phyloP scores from a whole-genome alignment of 441 rosid species.

The Melastoma candidum region DNA sequence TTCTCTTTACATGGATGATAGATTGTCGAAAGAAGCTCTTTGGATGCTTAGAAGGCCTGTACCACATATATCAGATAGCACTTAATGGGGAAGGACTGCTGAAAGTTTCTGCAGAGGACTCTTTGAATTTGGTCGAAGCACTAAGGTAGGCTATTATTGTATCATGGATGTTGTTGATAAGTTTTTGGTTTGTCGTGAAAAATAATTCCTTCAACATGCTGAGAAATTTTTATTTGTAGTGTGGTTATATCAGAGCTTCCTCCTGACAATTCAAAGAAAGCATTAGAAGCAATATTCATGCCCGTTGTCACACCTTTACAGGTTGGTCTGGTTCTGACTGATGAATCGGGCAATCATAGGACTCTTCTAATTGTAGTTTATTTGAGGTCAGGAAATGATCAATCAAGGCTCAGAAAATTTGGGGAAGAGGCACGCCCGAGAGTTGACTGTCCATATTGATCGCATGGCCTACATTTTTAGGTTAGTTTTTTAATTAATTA shows the following conservation, averaged over 20 bases:
- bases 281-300: constrained; percentile 73
- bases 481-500: constrained; percentile 29
- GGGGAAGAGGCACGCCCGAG: constrained; percentile 89
- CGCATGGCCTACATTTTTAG: constrained; percentile 95
- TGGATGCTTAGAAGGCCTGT: constrained; percentile 72
- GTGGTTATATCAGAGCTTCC: constrained; percentile 96
- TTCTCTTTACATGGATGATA: constrained; percentile 24
- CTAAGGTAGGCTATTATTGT: constrained; percentile 43
- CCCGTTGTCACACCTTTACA: constrained; percentile 83
- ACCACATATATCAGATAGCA: constrained; percentile 70
- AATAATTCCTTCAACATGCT: no score
- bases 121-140: constrained; percentile 90
- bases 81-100: constrained; percentile 73
- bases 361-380: constrained; percentile 14
- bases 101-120: constrained; percentile 91
- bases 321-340: constrained; percentile 30
- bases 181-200: neutral
- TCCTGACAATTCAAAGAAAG: constrained; percentile 72
- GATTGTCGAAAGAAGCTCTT: constrained; percentile 91
- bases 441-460: constrained; percentile 88
- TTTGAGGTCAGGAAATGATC: constrained; percentile 50
- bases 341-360: constrained; percentile 14
- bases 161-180: neutral
- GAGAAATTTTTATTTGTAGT: constrained; percentile 40
- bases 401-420: constrained; percentile 68